Evolutionary conservation across 352 stramenopile species (phyloP), one percentile per base, ranked within the genome.

Genomic region (Globisporangium cederbergense): DNA sequence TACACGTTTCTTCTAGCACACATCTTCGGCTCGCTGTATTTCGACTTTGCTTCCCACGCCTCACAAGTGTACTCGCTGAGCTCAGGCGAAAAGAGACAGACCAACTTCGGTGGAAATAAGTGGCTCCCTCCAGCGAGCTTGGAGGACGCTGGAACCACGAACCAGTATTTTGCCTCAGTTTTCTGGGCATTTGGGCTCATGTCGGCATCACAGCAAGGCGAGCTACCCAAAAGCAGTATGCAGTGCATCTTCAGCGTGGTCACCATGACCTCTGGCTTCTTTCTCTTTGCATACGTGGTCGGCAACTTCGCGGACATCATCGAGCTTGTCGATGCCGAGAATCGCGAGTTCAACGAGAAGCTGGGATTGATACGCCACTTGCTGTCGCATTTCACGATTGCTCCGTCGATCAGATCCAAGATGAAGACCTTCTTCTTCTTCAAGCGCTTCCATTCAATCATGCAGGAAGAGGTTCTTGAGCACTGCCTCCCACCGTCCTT

Each of bases 361-460:
- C 53, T 88, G 5, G 76, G 71, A 0, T 80, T 70, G 7, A 61
- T 86, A 7, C 74, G 76, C 4, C 71, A 81, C 38, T 58, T 88
- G 0, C 52, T 79, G 5, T 38, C 67, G 4, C 76, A 88, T 45
- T 86, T 86, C 45, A 60, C 66, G 7, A 64, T 88, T 3, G 68
- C 76, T 8, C 55, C 56, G 18, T 62, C 71, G 11, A 73, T 88
- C 10, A 53, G 70, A 45, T 50, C 75, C 8, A 70, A 73, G 1
- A 66, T 88, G 40, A 79, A 80, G 52, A 79, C 75, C 2, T 86
- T 71, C 62, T 86, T 75, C 53, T 77, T 78, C 53, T 88, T 86
- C 66, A 64, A 75, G 38, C 73, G 76, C 7, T 88, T 76, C 57
- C 78, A 86, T 49, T 80, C 74, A 1, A 86, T 86, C 66, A 83